Evolutionary conservation across 2,329 filamentous ascomycete species (phyloP).

Genomic region (Scedosporium boydii): DNA sequence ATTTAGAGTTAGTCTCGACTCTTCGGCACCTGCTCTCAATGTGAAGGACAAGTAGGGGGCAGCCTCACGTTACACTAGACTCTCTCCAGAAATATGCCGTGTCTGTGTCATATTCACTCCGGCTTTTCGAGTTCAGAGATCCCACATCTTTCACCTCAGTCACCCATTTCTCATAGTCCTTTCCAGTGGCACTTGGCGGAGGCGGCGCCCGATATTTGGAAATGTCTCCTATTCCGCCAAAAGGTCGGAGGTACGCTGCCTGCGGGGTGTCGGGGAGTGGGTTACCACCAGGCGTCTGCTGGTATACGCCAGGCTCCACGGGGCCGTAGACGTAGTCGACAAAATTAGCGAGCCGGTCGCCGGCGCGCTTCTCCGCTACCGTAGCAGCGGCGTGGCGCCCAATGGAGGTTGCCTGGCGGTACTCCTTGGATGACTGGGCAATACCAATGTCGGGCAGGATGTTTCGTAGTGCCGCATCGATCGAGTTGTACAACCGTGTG

Average conservation of each 20-base stretch:
- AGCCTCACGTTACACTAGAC: constrained; percentile 7
- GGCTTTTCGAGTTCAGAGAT: neutral
- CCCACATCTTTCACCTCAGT: constrained; percentile 6
- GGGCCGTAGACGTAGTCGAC: constrained; percentile 7
- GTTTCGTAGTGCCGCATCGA: constrained; percentile 7
- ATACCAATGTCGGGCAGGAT: constrained; percentile 9
- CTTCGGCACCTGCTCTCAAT: no score
- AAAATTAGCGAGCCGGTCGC: constrained; percentile 5
- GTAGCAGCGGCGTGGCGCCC: constrained; percentile 8
- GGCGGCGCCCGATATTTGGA: constrained; percentile 7
- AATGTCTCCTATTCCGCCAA: constrained; percentile 8
- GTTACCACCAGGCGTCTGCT: constrained; percentile 1
- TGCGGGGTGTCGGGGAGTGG: constrained; percentile 9
- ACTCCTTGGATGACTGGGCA: constrained; percentile 4
- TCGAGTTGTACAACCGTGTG: constrained; percentile 1
- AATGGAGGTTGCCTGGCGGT: constrained; percentile 4
- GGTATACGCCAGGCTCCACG: constrained; percentile 5
- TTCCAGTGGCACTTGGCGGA: constrained; percentile 5
- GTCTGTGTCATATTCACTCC: constrained; percentile 8
- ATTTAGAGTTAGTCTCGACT: neutral
- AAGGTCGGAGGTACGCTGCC: constrained; percentile 6
- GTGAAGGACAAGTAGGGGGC: no score
- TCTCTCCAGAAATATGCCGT: constrained; percentile 12
- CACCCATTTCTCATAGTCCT: constrained; percentile 8
- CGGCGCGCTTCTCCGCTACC: constrained; percentile 2